Evolutionary conservation across 345 rosid species (phyloP), one percentile per base, ranked within the genome.

Genomic region (Eucalyptus sp.): DNA sequence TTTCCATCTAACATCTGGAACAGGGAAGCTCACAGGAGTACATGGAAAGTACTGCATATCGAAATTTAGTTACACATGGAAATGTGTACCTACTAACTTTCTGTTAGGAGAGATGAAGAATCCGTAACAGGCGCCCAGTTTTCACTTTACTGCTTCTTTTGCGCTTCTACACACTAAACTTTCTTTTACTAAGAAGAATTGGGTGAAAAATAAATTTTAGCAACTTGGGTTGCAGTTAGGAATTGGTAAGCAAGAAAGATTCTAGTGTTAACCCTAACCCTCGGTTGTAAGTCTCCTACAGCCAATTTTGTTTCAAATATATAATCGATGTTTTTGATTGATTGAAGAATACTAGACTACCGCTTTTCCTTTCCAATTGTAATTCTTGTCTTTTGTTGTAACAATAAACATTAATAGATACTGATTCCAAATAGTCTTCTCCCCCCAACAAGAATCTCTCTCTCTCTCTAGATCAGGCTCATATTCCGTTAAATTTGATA

Each of bases 21-120:
- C 90, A 2, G 96, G 98, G 86, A 97, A 93, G 84, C 92, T 96
- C 48, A 96, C 97, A 31, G 99, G 98, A 56, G 99, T 94, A 31
- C 91, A 95, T 91, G 94, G 98, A 87, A 96, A 97, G 92, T 96
- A 97, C 92, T 91, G 89, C 87, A 85, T 96, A 87, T 92, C 93
- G 11, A 97, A 56, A 56, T 24, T 56, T 10, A 13, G 62, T 56
- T 56, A 56, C 62, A 22, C 62, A 56, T 56, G 12, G 25, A 56
- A 56, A 56, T 24, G 3, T 2, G 3, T n/a, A 33, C 2, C 2
- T 33, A 33, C 3, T 56, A 56, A 56, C 13, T 56, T 56, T 56
- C 62, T 56, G 27, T 22, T 24, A 56, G 29, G 29, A 56, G 62
- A 56, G 29, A 29, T 86, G 43, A 33, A 52, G n/a, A 43, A 60